Conservation (phyloP, 805 yeast species). For the Lipomyces lipofer region DNA sequence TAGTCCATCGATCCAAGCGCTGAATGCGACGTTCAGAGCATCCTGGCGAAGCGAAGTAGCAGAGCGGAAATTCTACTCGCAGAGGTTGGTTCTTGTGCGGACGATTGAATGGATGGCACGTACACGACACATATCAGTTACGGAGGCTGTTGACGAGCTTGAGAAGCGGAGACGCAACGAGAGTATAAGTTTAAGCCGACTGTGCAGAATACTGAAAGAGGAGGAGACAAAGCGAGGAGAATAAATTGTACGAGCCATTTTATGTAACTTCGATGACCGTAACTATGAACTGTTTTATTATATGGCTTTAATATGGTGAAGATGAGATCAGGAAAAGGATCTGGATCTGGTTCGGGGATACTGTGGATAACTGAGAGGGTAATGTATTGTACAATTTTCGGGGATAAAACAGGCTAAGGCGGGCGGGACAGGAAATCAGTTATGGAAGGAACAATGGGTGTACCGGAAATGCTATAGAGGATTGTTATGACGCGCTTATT, state of each 20-base stretch:
- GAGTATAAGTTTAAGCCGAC: constrained; percentile 27
- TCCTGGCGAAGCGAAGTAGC: constrained; percentile 44
- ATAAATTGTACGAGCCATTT: too few species aligned
- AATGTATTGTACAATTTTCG: too few species aligned
- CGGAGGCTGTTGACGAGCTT: constrained; percentile 29
- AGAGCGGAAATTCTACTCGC: constrained; percentile 31
- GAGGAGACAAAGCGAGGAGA: constrained; percentile 26
- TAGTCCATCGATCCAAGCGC: constrained; percentile 43
- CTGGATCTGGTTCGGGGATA: too few species aligned
- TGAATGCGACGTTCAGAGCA: constrained; percentile 47
- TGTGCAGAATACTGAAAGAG: constrained; percentile 26
- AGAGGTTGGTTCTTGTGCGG: constrained; percentile 28
- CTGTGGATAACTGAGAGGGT: too few species aligned
- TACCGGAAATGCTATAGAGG: too few species aligned
- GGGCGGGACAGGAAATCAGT: too few species aligned
- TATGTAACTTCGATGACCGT: background rate
- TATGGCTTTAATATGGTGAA: background rate
- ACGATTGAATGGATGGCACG: constrained; percentile 30
- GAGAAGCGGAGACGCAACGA: constrained; percentile 25
- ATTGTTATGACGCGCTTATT: too few species aligned
- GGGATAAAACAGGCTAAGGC: too few species aligned
- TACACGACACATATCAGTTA: constrained; percentile 12
- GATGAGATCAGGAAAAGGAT: too few species aligned
- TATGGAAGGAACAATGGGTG: too few species aligned
- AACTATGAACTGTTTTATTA: background rate